Conservation (phyloP, 1,284 basidiomycete genomes). For the Porogramme epimiltina region DNA sequence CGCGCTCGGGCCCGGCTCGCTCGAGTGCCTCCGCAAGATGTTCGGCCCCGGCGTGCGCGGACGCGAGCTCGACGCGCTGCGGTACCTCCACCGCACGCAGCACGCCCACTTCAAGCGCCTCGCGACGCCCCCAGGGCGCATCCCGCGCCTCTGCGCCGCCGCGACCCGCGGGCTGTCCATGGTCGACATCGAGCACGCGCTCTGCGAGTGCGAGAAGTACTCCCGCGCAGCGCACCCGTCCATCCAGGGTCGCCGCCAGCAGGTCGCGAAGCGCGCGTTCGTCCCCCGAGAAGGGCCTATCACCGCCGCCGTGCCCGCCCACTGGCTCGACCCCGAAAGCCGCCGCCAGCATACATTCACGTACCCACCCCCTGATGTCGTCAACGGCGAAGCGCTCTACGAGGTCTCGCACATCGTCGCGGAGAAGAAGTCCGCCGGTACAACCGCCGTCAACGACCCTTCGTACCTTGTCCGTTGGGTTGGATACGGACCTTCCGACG, state of each 20-base stretch:
- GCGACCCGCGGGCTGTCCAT: constrained; percentile 29
- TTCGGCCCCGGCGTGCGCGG: constrained; percentile 37
- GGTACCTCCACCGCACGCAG: constrained; percentile 40
- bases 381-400: constrained; percentile 28
- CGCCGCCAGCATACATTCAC: constrained; percentile 9
- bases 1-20: constrained; percentile 42
- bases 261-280: constrained; percentile 25
- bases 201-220: constrained; percentile 49
- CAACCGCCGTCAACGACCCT: constrained; percentile 9
- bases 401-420: constrained; percentile 39
- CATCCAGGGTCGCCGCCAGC: constrained; percentile 30
- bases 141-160: constrained; percentile 29
- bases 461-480: constrained; percentile 48
- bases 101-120: constrained; percentile 38
- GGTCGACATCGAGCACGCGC: constrained; percentile 47
- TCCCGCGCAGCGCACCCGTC: constrained; percentile 34
- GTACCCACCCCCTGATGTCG: constrained; percentile 22
- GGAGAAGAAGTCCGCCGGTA: constrained; percentile 24
- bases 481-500: constrained; percentile 47
- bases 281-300: constrained; percentile 24
- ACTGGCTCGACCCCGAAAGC: constrained; percentile 28
- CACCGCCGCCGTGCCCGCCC: constrained; percentile 33
- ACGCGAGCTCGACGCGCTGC: constrained; percentile 38
- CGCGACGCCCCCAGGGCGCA: constrained; percentile 28
- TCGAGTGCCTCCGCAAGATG: constrained; percentile 41